Evolutionary conservation across 2,329 filamentous ascomycete species (phyloP), one percentile per base, ranked within the genome.

Genomic region (Microdochium bolleyi): DNA sequence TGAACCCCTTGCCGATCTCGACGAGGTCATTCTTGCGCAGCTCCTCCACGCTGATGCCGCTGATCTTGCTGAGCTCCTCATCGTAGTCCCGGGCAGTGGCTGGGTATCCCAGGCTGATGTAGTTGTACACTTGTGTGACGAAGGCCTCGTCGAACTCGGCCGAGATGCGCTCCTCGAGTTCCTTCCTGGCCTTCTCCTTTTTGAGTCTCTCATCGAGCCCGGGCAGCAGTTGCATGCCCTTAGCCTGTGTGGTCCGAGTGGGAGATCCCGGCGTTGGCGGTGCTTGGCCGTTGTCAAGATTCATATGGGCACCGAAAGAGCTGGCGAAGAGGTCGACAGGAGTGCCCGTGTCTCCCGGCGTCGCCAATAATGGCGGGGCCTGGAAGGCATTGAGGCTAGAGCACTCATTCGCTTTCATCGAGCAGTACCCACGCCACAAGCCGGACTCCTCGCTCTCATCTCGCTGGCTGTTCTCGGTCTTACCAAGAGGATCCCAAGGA

Each of bases 51-150:
- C 80, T 66, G 7, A 95, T 83, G 10, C 79, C 77, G 30, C 85
- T 88, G 53, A 96, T 95, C 65, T 88, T 89, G 60, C 85, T 83
- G 21, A 97, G 76, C 72, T 97, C 92, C 11, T 85, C 80, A 64
- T 97, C 92, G 63, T 89, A 97, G 37, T 82, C 79, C 22, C 87
- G 83, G 11, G 92, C 92, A 62, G 91, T 83, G 32, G 89, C 85
- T 2, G 92, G 92, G 67, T 96, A 96, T 4, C 92, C 92, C 4
- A 97, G 79, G 0, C 90, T 95, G 16, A 97, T 78, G 68, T 97
- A 97, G 68, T 97, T 96, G 77, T 95, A 97, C 8, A 97, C 92
- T 69, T 97, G 92, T 0, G 92, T 96, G 53, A 96, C 83, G 66
- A 96, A 96, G 3, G 76, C 76, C 65, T 96, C 89, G 55, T 85